Evolutionary conservation across 495 filamentous ascomycete species (phyloP), one percentile per base, ranked within the genome.

Genomic region (Penicillium desertorum): DNA sequence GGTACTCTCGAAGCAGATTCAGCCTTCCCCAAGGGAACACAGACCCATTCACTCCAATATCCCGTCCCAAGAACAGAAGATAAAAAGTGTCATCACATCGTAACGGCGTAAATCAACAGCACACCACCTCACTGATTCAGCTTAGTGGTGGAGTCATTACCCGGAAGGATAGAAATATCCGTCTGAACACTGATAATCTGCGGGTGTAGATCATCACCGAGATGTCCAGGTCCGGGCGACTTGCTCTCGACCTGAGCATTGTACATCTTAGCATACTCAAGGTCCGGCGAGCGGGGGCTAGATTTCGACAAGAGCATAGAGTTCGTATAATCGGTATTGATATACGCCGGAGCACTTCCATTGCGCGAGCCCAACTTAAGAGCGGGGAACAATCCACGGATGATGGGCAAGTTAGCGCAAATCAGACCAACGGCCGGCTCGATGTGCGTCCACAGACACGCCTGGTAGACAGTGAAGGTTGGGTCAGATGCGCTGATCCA

Each of bases 391-490:
- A 86, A 62, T 19, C 84, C 81, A 2, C 81, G 75, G 14, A 84
- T 73, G 7, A 81, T 83, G 10, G 84, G 81, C 1, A 86, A 73
- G 60, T 80, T 85, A 23, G 78, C 77, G 56, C 80, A 85, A 49
- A 77, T 79, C 12, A 86, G 73, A 6, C 79, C 83, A 16, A 81
- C 78, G 56, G 74, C 79, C 2, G 83, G 73, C 65, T 87, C 83
- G 48, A 81, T 73, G 37, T 81, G 77, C 23, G 79, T 83, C 84
- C 84, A 87, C 36, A 80, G 75, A 0, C 79, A 79, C 2, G 76
- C 74, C 50, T 80, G 73, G 47, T 83, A 79, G 52, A 75, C 65
- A 3, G 71, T 76, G 46, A 84, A 78, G 1, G 58, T 81, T 25
- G 66, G 78, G 66, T 73, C 75, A 1, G 43, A 23, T 6, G 76